A percentile compares a stretch with the other conserved stretches of the same genome.
phyloP scores from a whole-genome alignment of 495 filamentous ascomycete genomes.

The Penicillium silybi region DNA sequence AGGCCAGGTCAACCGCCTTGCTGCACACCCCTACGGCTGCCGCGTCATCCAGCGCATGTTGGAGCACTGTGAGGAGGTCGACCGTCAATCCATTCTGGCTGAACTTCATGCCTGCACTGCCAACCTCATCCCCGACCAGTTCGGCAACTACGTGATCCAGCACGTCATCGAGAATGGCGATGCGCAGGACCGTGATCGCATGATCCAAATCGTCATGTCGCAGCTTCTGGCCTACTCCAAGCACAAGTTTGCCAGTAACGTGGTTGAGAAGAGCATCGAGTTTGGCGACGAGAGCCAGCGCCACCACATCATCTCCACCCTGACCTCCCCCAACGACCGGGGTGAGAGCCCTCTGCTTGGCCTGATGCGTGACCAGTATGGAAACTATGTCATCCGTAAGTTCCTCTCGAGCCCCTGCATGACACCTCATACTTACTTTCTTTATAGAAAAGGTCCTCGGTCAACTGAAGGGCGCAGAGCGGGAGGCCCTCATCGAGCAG shows the following conservation, averaged over 20 bases:
- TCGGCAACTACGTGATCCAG: slow-evolving; percentile 95
- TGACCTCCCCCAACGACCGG: slow-evolving; percentile 57
- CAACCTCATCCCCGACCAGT: slow-evolving; percentile 80
- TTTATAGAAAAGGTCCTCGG: slow-evolving; percentile 71
- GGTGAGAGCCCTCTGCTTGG: slow-evolving; percentile 64
- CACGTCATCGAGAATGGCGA: slow-evolving; percentile 85
- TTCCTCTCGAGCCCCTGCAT: slow-evolving; percentile 12
- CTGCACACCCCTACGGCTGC: slow-evolving; percentile 83
- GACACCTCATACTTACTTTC: slow-evolving; percentile 16
- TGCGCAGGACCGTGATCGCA: slow-evolving; percentile 65
- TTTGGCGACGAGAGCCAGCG: slow-evolving; percentile 67
- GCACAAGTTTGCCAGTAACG: slow-evolving; percentile 97
- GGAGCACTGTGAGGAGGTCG: slow-evolving; percentile 72
- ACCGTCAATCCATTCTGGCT: slow-evolving; percentile 65
- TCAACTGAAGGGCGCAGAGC: slow-evolving; percentile 61
- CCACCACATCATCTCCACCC: slow-evolving; percentile 61
- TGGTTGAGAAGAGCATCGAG: slow-evolving; percentile 91
- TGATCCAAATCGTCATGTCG: slow-evolving; percentile 69
- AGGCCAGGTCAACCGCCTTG: slow-evolving; percentile 72
- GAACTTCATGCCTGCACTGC: slow-evolving; percentile 74
- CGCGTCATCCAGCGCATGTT: slow-evolving; percentile 91
- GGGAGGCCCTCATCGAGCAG: slow-evolving; percentile 61
- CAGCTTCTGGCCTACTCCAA: slow-evolving; percentile 75
- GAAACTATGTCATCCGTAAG: slow-evolving; percentile 97
- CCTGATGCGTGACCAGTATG: slow-evolving; percentile 87